Conservation (phyloP, 768 basidiomycete genomes). For the Rhizopogon rudus region DNA sequence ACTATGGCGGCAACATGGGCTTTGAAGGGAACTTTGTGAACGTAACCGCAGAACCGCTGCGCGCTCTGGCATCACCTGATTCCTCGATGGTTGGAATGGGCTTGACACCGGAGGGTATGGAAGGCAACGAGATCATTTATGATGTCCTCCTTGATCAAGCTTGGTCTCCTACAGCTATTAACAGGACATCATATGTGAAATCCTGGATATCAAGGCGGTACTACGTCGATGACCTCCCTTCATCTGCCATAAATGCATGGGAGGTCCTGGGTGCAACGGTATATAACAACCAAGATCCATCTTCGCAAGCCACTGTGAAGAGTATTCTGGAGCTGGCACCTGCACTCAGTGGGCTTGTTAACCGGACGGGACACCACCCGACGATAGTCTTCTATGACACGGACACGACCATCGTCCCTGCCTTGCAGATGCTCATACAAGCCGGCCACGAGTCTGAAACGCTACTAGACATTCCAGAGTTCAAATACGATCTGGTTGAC, state of each 20-base stretch:
- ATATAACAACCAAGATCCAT: slow-evolving; percentile 31
- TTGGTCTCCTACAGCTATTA: slow-evolving; percentile 30
- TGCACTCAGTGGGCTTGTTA: slow-evolving; percentile 27
- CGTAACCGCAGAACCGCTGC: slow-evolving; percentile 26
- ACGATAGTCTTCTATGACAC: slow-evolving; percentile 34
- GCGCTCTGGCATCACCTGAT: slow-evolving; percentile 24
- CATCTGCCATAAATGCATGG: slow-evolving; percentile 29
- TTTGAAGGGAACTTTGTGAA: slow-evolving; percentile 33
- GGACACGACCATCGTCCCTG: slow-evolving; percentile 62
- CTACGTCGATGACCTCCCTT: slow-evolving; percentile 19
- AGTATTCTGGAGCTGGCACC: slow-evolving; percentile 34
- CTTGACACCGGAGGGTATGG: slow-evolving; percentile 34
- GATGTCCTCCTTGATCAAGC: slow-evolving; percentile 37
- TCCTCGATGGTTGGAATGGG: slow-evolving; percentile 35
- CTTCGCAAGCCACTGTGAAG: slow-evolving; percentile 30
- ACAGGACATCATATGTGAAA: slow-evolving; percentile 26
- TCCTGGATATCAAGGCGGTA: slow-evolving; percentile 34
- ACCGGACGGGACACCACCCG: slow-evolving; percentile 27
- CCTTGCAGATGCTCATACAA: slow-evolving; percentile 63
- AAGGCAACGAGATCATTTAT: slow-evolving; percentile 41
- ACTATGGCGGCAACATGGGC: slow-evolving; percentile 35
- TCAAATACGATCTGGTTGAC: slow-evolving; percentile 35
- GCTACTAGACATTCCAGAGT: slow-evolving; percentile 26
- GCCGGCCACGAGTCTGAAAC: slow-evolving; percentile 11
- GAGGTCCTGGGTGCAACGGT: slow-evolving; percentile 31